These are phyloP conservation scores for Beauveria sp. DNA, from an alignment of 2,329 filamentous ascomycete genomes.

Conservation along the genomic window DNA sequence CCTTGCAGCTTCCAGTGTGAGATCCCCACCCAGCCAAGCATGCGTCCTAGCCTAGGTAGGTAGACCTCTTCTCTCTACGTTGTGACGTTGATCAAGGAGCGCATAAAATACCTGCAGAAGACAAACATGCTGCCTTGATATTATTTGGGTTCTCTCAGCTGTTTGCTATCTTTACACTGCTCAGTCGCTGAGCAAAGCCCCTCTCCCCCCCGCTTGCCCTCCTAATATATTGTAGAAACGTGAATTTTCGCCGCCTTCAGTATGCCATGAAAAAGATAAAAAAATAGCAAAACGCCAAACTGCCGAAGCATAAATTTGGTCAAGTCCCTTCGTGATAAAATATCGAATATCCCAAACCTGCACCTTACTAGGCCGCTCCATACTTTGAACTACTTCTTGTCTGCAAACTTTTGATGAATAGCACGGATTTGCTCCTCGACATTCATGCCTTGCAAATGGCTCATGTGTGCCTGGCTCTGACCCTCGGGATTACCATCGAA, in stretches of 20 bases:
- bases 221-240: background rate
- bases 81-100: background rate
- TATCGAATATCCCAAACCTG: background rate
- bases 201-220: background rate
- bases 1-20: background rate
- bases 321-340: background rate
- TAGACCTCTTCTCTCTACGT: background rate
- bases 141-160: background rate
- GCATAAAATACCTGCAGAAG: background rate
- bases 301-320: background rate
- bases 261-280: background rate
- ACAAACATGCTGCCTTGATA: background rate
- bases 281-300: conserved; percentile 2
- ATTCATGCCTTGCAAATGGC: conserved; percentile 60
- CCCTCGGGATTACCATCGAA: conserved; percentile 60
- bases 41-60: background rate
- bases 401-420: conserved; percentile 48
- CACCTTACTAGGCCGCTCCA: too few species aligned
- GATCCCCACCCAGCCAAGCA: background rate
- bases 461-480: conserved; percentile 45
- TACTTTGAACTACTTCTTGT: conserved; percentile 24
- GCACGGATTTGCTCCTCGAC: conserved; percentile 78
- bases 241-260: background rate
- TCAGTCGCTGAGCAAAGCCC: background rate
- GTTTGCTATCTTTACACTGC: conserved; percentile 3